A percentile compares a stretch with the other conserved stretches of the same genome.
Conservation (phyloP, 75 land plant genomes). For the Pinus taeda region DNA sequence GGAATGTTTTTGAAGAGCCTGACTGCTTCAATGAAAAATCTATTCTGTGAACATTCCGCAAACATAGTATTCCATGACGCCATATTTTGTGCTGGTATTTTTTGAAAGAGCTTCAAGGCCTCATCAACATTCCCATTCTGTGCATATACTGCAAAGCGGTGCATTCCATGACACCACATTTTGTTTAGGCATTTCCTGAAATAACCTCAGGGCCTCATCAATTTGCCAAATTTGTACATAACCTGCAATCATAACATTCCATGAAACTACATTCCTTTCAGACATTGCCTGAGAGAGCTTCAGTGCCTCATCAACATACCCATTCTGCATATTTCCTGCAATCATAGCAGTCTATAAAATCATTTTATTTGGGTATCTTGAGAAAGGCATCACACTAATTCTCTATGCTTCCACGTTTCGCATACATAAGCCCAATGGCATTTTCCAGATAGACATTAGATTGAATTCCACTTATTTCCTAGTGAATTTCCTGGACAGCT, state of each 20-base stretch:
- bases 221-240: conserved; percentile 28
- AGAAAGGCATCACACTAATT: conserved; percentile 36
- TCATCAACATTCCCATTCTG: conserved; percentile 36
- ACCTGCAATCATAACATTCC: conserved; percentile 26
- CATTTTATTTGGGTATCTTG: conserved; percentile 20
- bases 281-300: conserved; percentile 38
- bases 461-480: conserved; percentile 16
- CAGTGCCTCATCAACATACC: conserved; percentile 27
- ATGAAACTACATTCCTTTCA: conserved; percentile 22
- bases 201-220: conserved; percentile 27
- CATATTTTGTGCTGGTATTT: conserved; percentile 44
- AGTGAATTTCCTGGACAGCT: conserved; percentile 29
- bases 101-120: conserved; percentile 41
- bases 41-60: conserved; percentile 65
- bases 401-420: conserved; percentile 40
- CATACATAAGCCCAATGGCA: conserved; percentile 44
- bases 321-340: conserved; percentile 32
- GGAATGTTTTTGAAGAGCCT: conserved; percentile 18
- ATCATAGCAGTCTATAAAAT: conserved; percentile 36
- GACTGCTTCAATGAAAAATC: conserved; percentile 39
- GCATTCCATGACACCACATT: conserved; percentile 47
- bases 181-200: conserved; percentile 18
- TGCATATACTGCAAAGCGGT: conserved; percentile 56
- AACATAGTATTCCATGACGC: conserved; percentile 71
- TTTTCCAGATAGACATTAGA: conserved; percentile 21